These are phyloP conservation scores for Misopates orontium DNA, from an alignment of 257 asterid genomes.

Conservation along the genomic window DNA sequence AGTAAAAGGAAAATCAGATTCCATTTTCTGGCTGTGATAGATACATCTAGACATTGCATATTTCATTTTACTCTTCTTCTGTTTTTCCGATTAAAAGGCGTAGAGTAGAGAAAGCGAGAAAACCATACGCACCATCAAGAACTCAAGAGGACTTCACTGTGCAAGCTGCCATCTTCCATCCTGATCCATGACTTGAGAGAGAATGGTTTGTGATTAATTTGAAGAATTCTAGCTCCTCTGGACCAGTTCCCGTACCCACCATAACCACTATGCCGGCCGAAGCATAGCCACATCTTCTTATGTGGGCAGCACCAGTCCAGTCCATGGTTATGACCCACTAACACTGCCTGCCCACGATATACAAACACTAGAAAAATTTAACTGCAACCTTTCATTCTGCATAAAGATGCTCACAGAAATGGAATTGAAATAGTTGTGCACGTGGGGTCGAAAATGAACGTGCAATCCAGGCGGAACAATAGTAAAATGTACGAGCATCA, in stretches of 20 bases:
- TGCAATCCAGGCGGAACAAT: not conserved
- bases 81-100: no score
- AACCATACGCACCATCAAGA: conserved; percentile 32
- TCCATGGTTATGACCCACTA: conserved; percentile 95
- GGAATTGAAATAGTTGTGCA: no score
- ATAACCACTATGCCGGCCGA: conserved; percentile 90
- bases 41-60: no score
- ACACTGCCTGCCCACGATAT: conserved; percentile 63
- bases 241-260: conserved; percentile 94
- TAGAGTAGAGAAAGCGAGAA: no score
- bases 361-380: not conserved
- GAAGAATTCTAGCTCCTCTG: conserved; percentile 71
- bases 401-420: no score
- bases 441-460: no score
- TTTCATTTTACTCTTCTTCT: no score
- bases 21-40: no score
- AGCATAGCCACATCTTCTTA: conserved; percentile 80
- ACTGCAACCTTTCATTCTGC: not conserved
- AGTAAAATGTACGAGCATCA: not conserved
- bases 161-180: conserved; percentile 73
- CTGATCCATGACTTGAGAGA: conserved; percentile 80
- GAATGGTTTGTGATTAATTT: conserved; percentile 59
- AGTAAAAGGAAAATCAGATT: no score
- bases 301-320: conserved; percentile 96
- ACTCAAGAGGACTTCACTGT: conserved; percentile 61